Base-by-base conservation (phyloP, 805 yeast species). In the Grigorovia transvaalensis region DNA sequence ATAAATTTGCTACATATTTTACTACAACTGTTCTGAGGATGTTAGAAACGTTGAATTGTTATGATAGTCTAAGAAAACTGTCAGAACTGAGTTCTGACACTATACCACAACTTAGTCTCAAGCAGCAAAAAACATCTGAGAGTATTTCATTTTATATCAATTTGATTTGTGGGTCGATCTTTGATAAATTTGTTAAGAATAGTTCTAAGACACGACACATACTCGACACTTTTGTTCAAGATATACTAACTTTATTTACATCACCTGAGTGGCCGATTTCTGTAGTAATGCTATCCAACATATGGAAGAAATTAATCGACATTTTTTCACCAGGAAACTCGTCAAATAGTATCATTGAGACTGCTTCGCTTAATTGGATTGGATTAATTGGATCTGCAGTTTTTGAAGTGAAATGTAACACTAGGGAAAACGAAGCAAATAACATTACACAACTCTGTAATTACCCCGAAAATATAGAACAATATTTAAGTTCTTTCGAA, bases 251-350 rank as follows among this genome's bases (percentile, higher is more conserved):
- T 0, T 63, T 85, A 50, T 58, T 85, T 9, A 63, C 69, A 1
- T 64, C 64, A 9, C 86, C 88, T 0, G 82, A 80, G 51, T 87
- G 84, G 79, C 73, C 88, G 0, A 79, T 78, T 0, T 73, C 82
- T 1, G 85, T 79, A 53, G 56, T 71, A 0, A 56, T 85, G 15
- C 63, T 85, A 7, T 61, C 60, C 8, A 70, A 80, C 1, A 51
- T 82, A 2, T 66, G 76, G 59, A 73, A 69, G 43, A 67, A 74
- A 6, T 59, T 82, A 20, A 60, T 81, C 48, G 57, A 56, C 19
- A 61, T 72, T 1, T 68, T 75, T 53, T 68, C 62, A 9, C 57
- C 70, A 7, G 53, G 73, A 1, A 73, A 73, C 12, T 67, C 65
- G 30, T 68, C 71, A 45, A 47, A 74, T 0, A 68, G 76, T 1